Evolutionary conservation across 1,139 yeast species (phyloP), one percentile per base, ranked within the genome.

Genomic region (Blastobotrys indianensis): DNA sequence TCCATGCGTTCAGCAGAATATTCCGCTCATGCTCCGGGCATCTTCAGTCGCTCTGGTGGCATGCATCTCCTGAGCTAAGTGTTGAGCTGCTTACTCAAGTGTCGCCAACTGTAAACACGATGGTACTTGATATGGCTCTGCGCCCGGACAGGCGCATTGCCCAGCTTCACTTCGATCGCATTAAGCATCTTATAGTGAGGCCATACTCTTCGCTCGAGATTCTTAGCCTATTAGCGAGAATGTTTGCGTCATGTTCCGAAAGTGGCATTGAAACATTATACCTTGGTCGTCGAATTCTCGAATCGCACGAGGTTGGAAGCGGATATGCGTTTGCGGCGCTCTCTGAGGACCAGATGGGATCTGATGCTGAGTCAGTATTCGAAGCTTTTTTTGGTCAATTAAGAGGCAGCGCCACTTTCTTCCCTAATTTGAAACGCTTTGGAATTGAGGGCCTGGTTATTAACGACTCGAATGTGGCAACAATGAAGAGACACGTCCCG

Each of bases 281-380:
- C 34, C 41, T 55, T 13, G 57, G 57, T 4, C 44, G 52, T 15
- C 47, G 51, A 28, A 25, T 52, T 5, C 43, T 42, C 34, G 42
- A 37, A 4, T 41, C 37, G 35, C 57, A 52, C 16, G 49, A 48
- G 34, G 53, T 49, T 2, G 55, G 56, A 15, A 54, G 55, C 32
- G 57, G 55, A n/a, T 54, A 51, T 39, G 52, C 58, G n/a, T 54
- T 54, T 49, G 56, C 58, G 3, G 46, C 55, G 4, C 39, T 54
- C 41, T 48, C 51, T 36, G 46, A 43, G 35, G 44, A 34, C 28
- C 32, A 41, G 20, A 46, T 48, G 34, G 41, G 31, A 32, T 42
- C 38, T 3, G 53, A 48, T 16, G 46, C 42, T 32, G 35, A 29
- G 32, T 31, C 33, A 42, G 25, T 47, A 12, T 37, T 41, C 17